Evolutionary conservation across 345 rosid genomes (phyloP), one percentile per base, ranked within the genome.

Genomic region (Gynandropsis gynandra): DNA sequence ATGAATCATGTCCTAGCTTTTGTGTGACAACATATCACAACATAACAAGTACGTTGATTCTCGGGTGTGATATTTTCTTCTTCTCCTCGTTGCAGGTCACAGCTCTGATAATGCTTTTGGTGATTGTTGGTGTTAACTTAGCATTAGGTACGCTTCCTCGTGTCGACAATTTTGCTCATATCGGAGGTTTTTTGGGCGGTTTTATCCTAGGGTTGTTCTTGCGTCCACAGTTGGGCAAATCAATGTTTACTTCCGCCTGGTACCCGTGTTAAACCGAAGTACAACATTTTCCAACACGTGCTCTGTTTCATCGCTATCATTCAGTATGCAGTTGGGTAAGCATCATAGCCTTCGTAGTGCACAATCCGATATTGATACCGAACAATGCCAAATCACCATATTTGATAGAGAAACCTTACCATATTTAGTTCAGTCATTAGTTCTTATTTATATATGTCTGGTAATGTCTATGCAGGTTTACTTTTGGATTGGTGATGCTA

Each of bases 141-240:
- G 95, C 74, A 1, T 71, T 82, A 5, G 97, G 98, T 43, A 75
- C 84, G 46, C 97, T 92, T 65, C 98, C 98, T 66, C 94, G 74
- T 34, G 93, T 87, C 0, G 97, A 87, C 76, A 87, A 92, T 72
- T 92, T 82, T 59, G 98, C 98, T 5, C 95, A 80, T 27, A 80
- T 86, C 20, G 95, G 95, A 66, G 95, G 95, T 49, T 86, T 86
- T 67, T 46, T 80, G 9, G 44, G 81, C 0, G 90, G 95, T 16
- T 80, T 85, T 62, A 77, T 85, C 5, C 81, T 85, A 0, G 90
- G 90, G 62, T 78, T 27, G 65, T 85, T 47, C 47, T 85, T 82
- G 31, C 87, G 83, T 38, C 95, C 90, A 9, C 95, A 82, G 53
- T 85, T 78, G 56, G 11, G 76, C 75, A 45, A 73, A 57, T 27